Base-by-base conservation (phyloP, 306 rosid genomes). In the Lablab purpureus region DNA sequence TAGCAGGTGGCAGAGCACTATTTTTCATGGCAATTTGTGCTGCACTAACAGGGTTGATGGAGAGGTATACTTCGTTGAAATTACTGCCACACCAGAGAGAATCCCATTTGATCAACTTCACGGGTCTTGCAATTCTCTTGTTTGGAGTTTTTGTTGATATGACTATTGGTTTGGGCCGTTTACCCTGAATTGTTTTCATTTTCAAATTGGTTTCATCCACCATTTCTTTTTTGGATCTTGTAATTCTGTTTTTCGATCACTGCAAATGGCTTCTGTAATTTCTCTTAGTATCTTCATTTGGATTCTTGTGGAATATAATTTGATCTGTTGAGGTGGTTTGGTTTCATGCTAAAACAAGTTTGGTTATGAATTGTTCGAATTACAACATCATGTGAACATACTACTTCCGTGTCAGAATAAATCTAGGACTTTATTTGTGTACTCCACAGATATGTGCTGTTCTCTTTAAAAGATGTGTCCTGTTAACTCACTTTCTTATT, bases 131-230 rank as follows among this genome's bases (percentile, higher is more conserved):
- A 15, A 84, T 94, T 80, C 92, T 94, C 75, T 83, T 94, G 79
- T 94, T 94, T 49, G 98, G 97, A 6, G 81, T 94, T 47, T 89
- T 87, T 80, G 95, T 94, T 1, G 97, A 94, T 69, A 62, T 94
- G 17, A 47, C 93, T 0, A 60, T 87, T 37, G 83, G 85, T 76
- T 73, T 91, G 67, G 84, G 55, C 3, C 85, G 67, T 45, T 64
- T 28, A 28, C 0, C 0, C 4, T 43, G 54, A 59, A 40, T 55
- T 67, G 18, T 71, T 45, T 30, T 65, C 7, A 64, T 43, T 18
- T 55, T 55, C 7, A 8, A 52, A 46, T 58, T 56, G 47, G 49
- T 58, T 69, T 59, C n/a, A n/a, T 60, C 50, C 51, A 46, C 6
- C 36, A 51, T 70, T 62, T 65, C 32, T 76, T 69, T 17, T 56